Evolutionary conservation across 2,329 filamentous ascomycete genomes (phyloP), one percentile per base, ranked within the genome.

Genomic region (Ceratocystis harringtonii): DNA sequence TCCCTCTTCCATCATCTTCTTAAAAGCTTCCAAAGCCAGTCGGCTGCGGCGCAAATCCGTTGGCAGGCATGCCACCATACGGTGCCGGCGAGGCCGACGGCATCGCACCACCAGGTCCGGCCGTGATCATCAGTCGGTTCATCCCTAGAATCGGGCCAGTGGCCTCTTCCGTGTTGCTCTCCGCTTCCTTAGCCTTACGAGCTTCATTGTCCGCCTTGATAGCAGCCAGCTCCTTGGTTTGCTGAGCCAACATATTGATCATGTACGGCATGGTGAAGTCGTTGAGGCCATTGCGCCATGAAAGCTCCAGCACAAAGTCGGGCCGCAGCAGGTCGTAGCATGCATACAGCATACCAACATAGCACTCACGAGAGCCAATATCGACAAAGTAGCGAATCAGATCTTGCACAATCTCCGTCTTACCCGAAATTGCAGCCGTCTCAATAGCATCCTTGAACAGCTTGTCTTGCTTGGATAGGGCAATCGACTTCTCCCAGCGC

Each of bases 201-300:
- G 92, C 89, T 76, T 99, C 95, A 73, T 97, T 99, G 77, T 99
- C 95, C 68, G 90, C 89, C 81, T 95, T 95, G 68, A 99, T 83
- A 67, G 81, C 75, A 67, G 91, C 84, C 70, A 99, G 87, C 66
- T 95, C 87, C 70, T 88, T 85, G 48, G 90, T 91, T 78, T 97
- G 92, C 76, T 96, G 91, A 70, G 87, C 85, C 69, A 99, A 81
- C 79, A 95, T 88, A 79, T 97, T 99, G 83, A 99, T 97, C 90
- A 99, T 95, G 81, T 95, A 99, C 19, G 94, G 94, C 95, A 99
- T 99, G 61, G 92, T 95, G 78, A 96, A 99, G 79, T 99, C 94
- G 72, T 87, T 85, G 48, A 99, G 87, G 68, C 91, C 90, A 74
- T 96, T 82, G 71, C 94, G 92, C 94, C 94, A 99, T 67, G 94